These are phyloP conservation scores for Marchantia polymorpha DNA, from an alignment of 225 moss, liverwort and hornwort species.

Conservation along the genomic window DNA sequence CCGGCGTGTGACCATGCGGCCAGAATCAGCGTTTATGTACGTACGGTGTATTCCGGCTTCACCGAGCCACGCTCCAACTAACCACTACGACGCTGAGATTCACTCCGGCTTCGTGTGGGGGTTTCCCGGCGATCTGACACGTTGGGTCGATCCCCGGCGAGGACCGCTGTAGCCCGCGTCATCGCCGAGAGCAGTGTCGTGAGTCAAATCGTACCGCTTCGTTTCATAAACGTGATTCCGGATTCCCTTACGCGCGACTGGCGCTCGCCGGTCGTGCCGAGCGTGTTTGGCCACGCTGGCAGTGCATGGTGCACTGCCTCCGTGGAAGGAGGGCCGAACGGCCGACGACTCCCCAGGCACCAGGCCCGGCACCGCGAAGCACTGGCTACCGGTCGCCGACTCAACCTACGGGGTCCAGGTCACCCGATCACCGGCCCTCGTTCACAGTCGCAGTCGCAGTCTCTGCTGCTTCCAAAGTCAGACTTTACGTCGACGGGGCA, in stretches of 20 bases:
- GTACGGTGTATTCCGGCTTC: neutral
- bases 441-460: neutral
- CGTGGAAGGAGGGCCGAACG: neutral
- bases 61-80: neutral
- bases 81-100: too few relatives aligned
- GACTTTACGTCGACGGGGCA: neutral
- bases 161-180: neutral
- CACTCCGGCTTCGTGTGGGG: neutral
- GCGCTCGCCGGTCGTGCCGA: neutral
- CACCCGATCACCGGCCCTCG: neutral
- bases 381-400: neutral
- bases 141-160: neutral
- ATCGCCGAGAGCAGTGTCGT: neutral
- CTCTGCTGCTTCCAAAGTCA: neutral
- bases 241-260: neutral
- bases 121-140: neutral
- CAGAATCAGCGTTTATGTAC: too few relatives aligned
- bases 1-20: neutral
- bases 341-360: neutral
- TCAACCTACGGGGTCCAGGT: neutral
- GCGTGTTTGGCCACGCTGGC: neutral
- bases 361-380: neutral
- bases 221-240: neutral
- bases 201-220: too few relatives aligned
- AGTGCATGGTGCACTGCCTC: neutral